phyloP scores from a whole-genome alignment of 176 grass and related monocot species.

The Triticum urartu region DNA sequence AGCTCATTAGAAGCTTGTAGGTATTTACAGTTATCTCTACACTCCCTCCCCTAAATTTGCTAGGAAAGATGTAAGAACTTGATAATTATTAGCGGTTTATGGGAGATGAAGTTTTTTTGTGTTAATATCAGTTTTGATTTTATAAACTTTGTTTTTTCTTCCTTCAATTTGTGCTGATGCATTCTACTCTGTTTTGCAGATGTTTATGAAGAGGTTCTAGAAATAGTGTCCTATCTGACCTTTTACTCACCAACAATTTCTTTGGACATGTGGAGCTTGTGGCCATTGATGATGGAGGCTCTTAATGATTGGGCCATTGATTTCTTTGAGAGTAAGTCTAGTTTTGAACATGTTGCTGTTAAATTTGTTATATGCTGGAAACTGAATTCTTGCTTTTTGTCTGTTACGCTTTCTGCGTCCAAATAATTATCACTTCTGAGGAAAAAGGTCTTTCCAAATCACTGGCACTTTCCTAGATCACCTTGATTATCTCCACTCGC shows the following conservation, averaged over 20 bases:
- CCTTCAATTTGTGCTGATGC: background rate
- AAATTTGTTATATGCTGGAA: background rate
- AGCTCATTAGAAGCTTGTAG: background rate
- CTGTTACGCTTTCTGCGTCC: background rate
- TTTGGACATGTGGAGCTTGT: constrained; percentile 93
- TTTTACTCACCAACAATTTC: constrained; percentile 89
- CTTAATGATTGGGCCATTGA: constrained; percentile 96
- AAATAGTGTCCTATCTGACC: constrained; percentile 96
- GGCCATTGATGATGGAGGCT: constrained; percentile 87
- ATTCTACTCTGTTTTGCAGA: constrained; percentile 47
- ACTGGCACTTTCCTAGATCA: background rate
- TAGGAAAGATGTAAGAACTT: background rate
- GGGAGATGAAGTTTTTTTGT: constrained; percentile 3
- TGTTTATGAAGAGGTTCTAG: constrained; percentile 97
- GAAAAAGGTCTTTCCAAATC: background rate
- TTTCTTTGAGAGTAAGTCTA: constrained; percentile 95
- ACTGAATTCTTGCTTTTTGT: constrained; percentile 1
- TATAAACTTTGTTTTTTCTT: background rate
- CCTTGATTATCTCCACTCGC: background rate
- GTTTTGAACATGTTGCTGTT: background rate
- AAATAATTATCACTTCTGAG: too few species aligned
- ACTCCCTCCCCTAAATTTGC: background rate
- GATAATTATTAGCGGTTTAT: background rate
- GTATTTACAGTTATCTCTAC: background rate
- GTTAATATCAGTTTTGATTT: background rate